These are phyloP conservation scores for Kernera saxatilis DNA, from an alignment of 345 rosid species.

Conservation along the genomic window DNA sequence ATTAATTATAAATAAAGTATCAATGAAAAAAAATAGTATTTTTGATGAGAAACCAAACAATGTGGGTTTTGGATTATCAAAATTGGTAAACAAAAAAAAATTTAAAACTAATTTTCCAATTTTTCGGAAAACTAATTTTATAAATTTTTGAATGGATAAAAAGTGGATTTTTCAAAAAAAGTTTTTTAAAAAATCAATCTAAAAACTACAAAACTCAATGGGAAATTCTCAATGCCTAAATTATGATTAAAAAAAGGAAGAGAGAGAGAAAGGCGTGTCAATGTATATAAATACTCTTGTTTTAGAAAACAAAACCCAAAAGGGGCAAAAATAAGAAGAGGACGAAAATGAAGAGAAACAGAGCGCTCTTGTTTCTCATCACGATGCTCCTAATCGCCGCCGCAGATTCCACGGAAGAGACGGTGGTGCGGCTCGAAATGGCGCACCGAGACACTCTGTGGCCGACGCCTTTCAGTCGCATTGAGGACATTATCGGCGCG, in stretches of 20 bases:
- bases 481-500: slow-evolving; percentile 28
- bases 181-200: not conserved
- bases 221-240: not conserved
- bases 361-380: slow-evolving; percentile 7
- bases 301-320: slow-evolving; percentile 16
- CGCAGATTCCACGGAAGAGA: not conserved
- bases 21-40: not conserved
- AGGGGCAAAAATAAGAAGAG: slow-evolving; percentile 7
- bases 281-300: slow-evolving; percentile 22
- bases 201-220: not conserved
- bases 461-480: not conserved
- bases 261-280: slow-evolving; percentile 14
- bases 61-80: no score
- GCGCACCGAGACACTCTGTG: slow-evolving; percentile 12
- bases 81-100: no score
- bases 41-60: not conserved
- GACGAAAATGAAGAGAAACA: slow-evolving; percentile 15
- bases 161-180: not conserved
- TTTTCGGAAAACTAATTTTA: not conserved
- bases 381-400: not conserved
- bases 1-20: not conserved
- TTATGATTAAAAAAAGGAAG: not conserved
- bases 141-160: not conserved
- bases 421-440: slow-evolving; percentile 9
- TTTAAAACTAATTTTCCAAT: not conserved